Base-by-base conservation (phyloP, 352 stramenopile genomes). In the Phytophthora tubulina region DNA sequence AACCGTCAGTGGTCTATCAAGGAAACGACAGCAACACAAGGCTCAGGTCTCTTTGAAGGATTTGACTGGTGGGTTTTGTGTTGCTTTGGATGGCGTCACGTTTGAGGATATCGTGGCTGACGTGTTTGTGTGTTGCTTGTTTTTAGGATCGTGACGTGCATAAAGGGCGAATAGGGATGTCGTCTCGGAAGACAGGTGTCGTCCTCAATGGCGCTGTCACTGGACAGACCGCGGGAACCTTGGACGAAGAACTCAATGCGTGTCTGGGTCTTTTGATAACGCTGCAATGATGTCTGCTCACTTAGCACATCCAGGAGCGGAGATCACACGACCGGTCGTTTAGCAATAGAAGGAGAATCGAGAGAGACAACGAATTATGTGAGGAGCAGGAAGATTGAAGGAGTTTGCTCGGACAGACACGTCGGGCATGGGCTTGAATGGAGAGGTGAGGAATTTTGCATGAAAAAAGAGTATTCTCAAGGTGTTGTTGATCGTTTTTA, bases 1-100 rank as follows among this genome's bases (percentile, higher is more conserved):
- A 99, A 99, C 86, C 88, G 98, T 60, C 97, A 99, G 81, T 99
- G 98, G 98, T 99, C 93, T 50, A 99, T 99, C 75, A 98, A 99
- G 83, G 98, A 99, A 85, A 99, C 97, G 5, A 99, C 94, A 54
- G 98, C 98, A 41, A 97, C 98, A 58, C 97, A 99, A 77, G 98
- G 98, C 39, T 95, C 98, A 48, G 98, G 98, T 21, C 86, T 99
- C 11, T 99, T 99, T 81, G 98, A 99, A 85, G 98, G 98, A 58
- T 99, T 99, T 75, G 98, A 99, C 82, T 99, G 98, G 98, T 97
- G 41, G 58, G 56, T 42, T 55, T 61, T 9, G 45, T 52, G 13
- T 7, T 1, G 48, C 9, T 33, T 53, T 15, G 1, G 4, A 4
- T 44, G 9, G 39, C 7, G n/a, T 50, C 33, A 45, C 14, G 13